Base-by-base conservation (phyloP, 2,329 filamentous ascomycete genomes). In the Clonostachys solani region DNA sequence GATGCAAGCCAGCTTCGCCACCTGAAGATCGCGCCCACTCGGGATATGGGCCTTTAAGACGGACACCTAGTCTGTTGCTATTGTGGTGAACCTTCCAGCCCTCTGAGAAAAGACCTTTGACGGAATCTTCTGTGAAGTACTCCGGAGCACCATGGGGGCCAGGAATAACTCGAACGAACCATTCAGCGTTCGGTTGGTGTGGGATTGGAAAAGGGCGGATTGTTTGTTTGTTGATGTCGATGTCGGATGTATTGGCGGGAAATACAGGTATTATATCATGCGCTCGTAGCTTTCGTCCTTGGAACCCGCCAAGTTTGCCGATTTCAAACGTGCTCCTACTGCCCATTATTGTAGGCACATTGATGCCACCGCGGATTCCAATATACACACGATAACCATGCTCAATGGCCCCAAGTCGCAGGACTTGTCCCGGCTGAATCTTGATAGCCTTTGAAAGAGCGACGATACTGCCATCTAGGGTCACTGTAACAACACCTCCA, bases 61-160 rank as follows among this genome's bases (percentile, higher is more conserved):
- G 61, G 5, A 72, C 60, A 1, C 69, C 69, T 3, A 64, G 56
- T 2, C 69, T 60, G 36, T 67, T 71, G 43, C 64, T 68, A 47
- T 72, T 72, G 54, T 71, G 62, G 12, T 68, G 62, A 3, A 71
- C 62, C 6, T 52, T 59, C 67, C 67, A 73, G 5, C 62, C 54
- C 6, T 55, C 60, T 1, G 56, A 52, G 38, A 67, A 72, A 6
- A 71, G 50, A 2, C 52, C 51, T 4, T 53, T 49, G 12, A 60
- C 53, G 2, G 66, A 60, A 4, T 61, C 54, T 5, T 50, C 17
- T 10, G 65, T 67, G 47, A 71, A 66, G 42, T 64, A 64, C 44
- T 69, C 66, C 3, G 63, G 61, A 2, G 66, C 58, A 1, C 64
- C 64, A 16, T 71, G 67, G 1, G 68, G 69, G 0, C 69, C 68